phyloP scores from a whole-genome alignment of 108 stramenopile genomes.

The Asterionellopsis glacialis region DNA sequence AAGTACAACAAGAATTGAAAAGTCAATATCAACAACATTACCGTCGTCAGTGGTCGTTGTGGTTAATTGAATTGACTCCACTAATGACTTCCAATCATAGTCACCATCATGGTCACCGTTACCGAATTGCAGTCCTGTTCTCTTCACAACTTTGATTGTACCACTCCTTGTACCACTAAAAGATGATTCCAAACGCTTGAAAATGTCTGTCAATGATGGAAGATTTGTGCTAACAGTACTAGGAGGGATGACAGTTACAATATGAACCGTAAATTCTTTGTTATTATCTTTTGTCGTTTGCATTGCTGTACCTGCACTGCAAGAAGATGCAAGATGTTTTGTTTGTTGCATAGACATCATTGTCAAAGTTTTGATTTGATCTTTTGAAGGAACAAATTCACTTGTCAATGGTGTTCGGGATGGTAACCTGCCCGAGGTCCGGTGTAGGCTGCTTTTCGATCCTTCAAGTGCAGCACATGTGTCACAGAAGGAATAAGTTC shows the following conservation, averaged over 20 bases:
- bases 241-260: constrained; percentile 19
- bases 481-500: constrained; percentile 48
- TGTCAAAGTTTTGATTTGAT: too few species aligned
- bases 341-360: constrained; percentile 40
- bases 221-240: neutral
- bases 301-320: too few species aligned
- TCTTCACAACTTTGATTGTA: constrained; percentile 13
- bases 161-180: constrained; percentile 35
- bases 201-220: neutral
- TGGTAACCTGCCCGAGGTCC: constrained; percentile 21
- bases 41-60: too few species aligned
- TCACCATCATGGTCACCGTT: too few species aligned
- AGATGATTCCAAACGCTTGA: constrained; percentile 11
- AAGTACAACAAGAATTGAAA: constrained; percentile 33
- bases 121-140: neutral
- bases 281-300: constrained; percentile 6
- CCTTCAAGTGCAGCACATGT: constrained; percentile 46
- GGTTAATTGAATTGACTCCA: too few species aligned
- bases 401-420: constrained; percentile 15
- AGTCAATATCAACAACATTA: constrained; percentile 8
- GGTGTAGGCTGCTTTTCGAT: constrained; percentile 37
- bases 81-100: too few species aligned
- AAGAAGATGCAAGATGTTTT: constrained; percentile 24
- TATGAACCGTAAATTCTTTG: constrained; percentile 8
- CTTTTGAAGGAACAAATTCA: too few species aligned